Percentiles rank a stretch among this genome's conserved stretches.
Evolutionary conservation across 2,329 filamentous ascomycete genomes (phyloP).

Genomic region (Paecilomyces sp.): DNA sequence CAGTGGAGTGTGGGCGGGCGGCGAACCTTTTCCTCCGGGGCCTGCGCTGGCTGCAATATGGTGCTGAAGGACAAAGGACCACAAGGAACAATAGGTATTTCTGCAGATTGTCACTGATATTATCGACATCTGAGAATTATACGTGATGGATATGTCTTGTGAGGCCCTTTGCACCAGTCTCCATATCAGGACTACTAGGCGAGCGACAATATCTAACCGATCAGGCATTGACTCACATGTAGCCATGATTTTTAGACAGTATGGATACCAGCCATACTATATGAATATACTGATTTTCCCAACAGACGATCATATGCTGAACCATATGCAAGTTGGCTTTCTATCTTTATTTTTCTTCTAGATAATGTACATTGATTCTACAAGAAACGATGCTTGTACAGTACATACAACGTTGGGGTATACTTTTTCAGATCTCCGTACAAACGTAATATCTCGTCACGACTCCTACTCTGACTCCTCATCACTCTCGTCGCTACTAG

Average conservation of each 20-base stretch:
- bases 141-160: background rate
- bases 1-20: constrained; percentile 30
- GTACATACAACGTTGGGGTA: background rate
- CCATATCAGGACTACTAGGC: background rate
- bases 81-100: background rate
- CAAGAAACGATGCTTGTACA: constrained; percentile 2
- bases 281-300: background rate
- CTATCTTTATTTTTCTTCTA: background rate
- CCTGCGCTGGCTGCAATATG: background rate
- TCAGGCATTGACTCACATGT: background rate
- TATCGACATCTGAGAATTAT: background rate
- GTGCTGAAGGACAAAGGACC: background rate
- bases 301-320: background rate
- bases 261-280: background rate
- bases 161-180: background rate
- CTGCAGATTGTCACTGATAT: background rate
- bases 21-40: constrained; percentile 9
- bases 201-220: background rate
- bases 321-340: background rate
- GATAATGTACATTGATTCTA: background rate
- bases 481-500: constrained; percentile 18
- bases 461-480: constrained; percentile 6
- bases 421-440: background rate
- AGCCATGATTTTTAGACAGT: background rate
- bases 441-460: background rate